phyloP scores from a whole-genome alignment of 768 basidiomycete genomes.

The Rossbeevera mucosa region DNA sequence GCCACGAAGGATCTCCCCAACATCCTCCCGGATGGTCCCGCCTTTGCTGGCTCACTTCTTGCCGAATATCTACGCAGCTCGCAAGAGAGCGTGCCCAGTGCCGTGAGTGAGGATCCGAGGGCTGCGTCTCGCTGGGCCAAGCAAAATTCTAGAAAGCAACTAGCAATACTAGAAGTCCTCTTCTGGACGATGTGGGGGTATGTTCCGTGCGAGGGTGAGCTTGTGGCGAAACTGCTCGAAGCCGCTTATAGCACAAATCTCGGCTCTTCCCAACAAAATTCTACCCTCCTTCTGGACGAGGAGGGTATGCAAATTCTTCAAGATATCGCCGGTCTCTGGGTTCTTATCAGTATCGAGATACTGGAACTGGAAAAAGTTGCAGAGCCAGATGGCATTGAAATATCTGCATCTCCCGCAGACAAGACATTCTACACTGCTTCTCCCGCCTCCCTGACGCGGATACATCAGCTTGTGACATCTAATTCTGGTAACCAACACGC shows the following conservation, averaged over 20 bases:
- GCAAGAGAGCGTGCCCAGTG: constrained; percentile 43
- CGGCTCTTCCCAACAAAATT: constrained; percentile 59
- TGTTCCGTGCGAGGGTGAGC: constrained; percentile 56
- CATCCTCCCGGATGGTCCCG: constrained; percentile 58
- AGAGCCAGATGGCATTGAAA: constrained; percentile 46
- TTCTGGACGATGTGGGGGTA: constrained; percentile 88
- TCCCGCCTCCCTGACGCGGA: constrained; percentile 54
- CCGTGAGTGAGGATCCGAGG: constrained; percentile 47
- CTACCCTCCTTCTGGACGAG: constrained; percentile 66
- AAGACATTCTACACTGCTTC: constrained; percentile 55
- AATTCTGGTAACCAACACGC: constrained; percentile 61
- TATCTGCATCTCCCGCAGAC: constrained; percentile 47
- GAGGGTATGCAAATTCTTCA: constrained; percentile 61
- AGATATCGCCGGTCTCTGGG: constrained; percentile 72
- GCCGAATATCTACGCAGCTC: constrained; percentile 54
- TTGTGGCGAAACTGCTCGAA: constrained; percentile 61
- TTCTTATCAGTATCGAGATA: constrained; percentile 73
- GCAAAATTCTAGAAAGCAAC: constrained; percentile 72
- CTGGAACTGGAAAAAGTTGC: constrained; percentile 72
- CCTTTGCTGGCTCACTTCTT: constrained; percentile 61
- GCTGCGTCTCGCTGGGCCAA: constrained; percentile 65
- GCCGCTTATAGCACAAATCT: constrained; percentile 61
- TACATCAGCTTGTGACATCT: constrained; percentile 63
- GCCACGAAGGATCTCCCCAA: constrained; percentile 52
- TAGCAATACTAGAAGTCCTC: constrained; percentile 76